Percentiles rank a stretch among this genome's conserved stretches.
Evolutionary conservation across 2,329 filamentous ascomycete species (phyloP).

Genomic region (Epichloe sibirici): DNA sequence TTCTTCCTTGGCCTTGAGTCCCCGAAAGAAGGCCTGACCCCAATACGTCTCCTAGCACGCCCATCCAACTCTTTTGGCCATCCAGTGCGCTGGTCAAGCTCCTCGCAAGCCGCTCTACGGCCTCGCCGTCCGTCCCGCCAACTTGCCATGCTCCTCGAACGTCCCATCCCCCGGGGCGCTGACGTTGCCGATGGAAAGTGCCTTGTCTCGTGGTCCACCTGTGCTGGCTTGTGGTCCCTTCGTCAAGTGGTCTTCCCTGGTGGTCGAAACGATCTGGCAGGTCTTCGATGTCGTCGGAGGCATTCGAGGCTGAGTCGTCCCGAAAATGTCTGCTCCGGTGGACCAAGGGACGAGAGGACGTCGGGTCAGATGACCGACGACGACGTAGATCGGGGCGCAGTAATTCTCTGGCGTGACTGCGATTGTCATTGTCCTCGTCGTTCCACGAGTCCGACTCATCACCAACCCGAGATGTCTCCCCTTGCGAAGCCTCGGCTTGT

Average conservation of each 20-base stretch:
- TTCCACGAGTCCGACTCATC: conserved; percentile 10
- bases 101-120: conserved; percentile 23
- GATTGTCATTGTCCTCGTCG: conserved; percentile 10
- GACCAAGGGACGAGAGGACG: conserved; percentile 18
- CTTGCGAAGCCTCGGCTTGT: conserved; percentile 17
- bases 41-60: conserved; percentile 19
- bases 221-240: conserved; percentile 7
- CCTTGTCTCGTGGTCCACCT: conserved; percentile 27
- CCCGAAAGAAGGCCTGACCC: conserved; percentile 11
- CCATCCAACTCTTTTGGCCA: conserved; percentile 20
- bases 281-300: conserved; percentile 28
- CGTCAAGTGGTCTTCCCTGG: conserved; percentile 28
- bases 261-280: conserved; percentile 36
- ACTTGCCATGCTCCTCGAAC: conserved; percentile 33
- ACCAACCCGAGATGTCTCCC: conserved; percentile 8
- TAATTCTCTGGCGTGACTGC: neutral
- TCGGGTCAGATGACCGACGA: conserved; percentile 23
- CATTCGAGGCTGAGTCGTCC: conserved; percentile 12
- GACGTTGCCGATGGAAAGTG: conserved; percentile 28
- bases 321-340: conserved; percentile 8
- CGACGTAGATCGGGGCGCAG: conserved; percentile 10
- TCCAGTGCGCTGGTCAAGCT: conserved; percentile 17
- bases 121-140: conserved; percentile 28
- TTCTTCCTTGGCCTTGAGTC: conserved; percentile 4
- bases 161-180: conserved; percentile 22